phyloP scores from a whole-genome alignment of 2,329 filamentous ascomycete species.

The Pseudocercospora fijiensis region DNA sequence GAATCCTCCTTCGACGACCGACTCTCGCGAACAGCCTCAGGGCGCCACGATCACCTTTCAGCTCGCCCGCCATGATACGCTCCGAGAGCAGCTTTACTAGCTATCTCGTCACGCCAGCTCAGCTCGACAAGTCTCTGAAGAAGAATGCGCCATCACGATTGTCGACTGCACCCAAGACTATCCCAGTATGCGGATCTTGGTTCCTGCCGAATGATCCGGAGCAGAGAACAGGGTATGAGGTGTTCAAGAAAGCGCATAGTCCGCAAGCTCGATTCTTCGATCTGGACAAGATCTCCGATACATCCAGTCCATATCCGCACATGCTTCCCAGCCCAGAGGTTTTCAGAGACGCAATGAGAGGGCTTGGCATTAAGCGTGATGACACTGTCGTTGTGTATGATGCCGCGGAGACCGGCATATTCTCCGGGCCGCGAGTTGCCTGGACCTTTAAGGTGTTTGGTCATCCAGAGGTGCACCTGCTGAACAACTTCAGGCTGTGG shows the following conservation, averaged over 20 bases:
- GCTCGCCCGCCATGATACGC: slow-evolving; percentile 35
- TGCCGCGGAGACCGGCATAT: slow-evolving; percentile 84
- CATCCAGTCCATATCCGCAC: slow-evolving; percentile 85
- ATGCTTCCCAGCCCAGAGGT: slow-evolving; percentile 83
- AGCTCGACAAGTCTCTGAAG: slow-evolving; percentile 77
- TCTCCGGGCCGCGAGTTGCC: slow-evolving; percentile 87
- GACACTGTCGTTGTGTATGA: slow-evolving; percentile 95
- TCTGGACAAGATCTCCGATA: slow-evolving; percentile 86
- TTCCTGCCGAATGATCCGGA: slow-evolving; percentile 86
- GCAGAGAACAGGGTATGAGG: slow-evolving; percentile 73
- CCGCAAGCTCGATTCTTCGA: slow-evolving; percentile 94
- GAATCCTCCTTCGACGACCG: slow-evolving; percentile 13
- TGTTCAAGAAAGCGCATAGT: slow-evolving; percentile 79
- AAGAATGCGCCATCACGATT: slow-evolving; percentile 77
- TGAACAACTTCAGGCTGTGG: slow-evolving; percentile 97
- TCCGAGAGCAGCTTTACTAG: slow-evolving; percentile 60
- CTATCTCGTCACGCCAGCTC: slow-evolving; percentile 81
- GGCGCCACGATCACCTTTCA: slow-evolving; percentile 4
- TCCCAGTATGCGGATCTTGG: slow-evolving; percentile 91
- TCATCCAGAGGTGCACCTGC: slow-evolving; percentile 79
- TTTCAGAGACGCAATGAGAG: slow-evolving; percentile 85
- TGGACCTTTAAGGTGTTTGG: slow-evolving; percentile 93
- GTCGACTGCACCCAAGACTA: slow-evolving; percentile 76
- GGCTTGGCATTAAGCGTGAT: slow-evolving; percentile 80
- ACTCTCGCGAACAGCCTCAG: slow-evolving; percentile 6